Percentiles rank a stretch among this genome's conserved stretches.
These are phyloP conservation scores for Balamuthia mandrillaris DNA, from an alignment of 208 protist species.

Conservation along the genomic window DNA sequence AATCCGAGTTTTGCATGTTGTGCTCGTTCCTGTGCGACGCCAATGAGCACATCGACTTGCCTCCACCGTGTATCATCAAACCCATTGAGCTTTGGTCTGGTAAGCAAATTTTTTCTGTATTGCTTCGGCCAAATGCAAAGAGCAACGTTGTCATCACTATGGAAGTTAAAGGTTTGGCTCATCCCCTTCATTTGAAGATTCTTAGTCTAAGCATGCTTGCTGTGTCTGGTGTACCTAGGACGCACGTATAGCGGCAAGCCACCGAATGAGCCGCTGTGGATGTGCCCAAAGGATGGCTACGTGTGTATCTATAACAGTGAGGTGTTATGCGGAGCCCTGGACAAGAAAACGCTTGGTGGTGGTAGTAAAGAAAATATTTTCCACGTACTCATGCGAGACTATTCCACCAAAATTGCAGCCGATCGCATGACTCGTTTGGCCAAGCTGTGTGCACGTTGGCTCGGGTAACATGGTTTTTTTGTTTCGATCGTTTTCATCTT, in stretches of 20 bases:
- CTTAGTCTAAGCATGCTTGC: no score
- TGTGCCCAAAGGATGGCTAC: constrained; percentile 84
- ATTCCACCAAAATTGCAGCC: constrained; percentile 81
- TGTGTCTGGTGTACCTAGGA: no score
- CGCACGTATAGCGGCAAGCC: constrained; percentile 76
- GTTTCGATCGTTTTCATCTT: not conserved
- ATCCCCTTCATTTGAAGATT: no score
- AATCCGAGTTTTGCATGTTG: not conserved
- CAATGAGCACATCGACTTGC: not conserved
- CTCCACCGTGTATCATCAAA: constrained; percentile 1
- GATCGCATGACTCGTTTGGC: constrained; percentile 91
- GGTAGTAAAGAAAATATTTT: constrained; percentile 91
- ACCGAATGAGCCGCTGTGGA: constrained; percentile 52
- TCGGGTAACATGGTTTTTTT: constrained; percentile 7
- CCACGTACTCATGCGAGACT: constrained; percentile 86
- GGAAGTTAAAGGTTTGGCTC: no score
- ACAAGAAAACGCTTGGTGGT: constrained; percentile 94
- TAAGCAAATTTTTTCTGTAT: constrained; percentile 95
- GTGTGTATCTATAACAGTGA: constrained; percentile 71
- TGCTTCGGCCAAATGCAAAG: constrained; percentile 69
- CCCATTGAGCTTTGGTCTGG: constrained; percentile 29
- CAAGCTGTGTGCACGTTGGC: constrained; percentile 84
- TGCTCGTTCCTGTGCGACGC: constrained; percentile 15
- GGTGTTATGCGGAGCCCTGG: constrained; percentile 91
- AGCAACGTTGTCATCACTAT: constrained; percentile 81